Percentiles rank a stretch among this genome's conserved stretches.
Conservation (phyloP, 768 basidiomycete species). For the Boletus rex-veris region DNA sequence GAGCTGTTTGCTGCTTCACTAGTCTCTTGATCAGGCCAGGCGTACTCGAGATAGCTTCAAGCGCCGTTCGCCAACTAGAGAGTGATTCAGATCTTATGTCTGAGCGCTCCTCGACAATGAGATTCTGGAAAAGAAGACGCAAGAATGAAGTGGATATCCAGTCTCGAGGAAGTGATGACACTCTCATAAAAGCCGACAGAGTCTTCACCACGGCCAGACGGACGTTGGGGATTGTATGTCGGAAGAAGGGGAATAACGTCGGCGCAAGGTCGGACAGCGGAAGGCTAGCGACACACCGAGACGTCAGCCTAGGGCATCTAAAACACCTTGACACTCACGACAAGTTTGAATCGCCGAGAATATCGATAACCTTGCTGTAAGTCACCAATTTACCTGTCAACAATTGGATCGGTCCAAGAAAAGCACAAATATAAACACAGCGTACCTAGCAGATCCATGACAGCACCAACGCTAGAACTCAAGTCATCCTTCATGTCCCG, state of each 20-base stretch:
- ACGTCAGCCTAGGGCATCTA: constrained; percentile 4
- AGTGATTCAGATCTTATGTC: constrained; percentile 80
- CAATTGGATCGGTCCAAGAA: constrained; percentile 4
- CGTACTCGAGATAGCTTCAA: constrained; percentile 49
- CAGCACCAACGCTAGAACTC: constrained; percentile 92
- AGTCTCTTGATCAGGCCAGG: constrained; percentile 50
- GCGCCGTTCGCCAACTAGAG: constrained; percentile 67
- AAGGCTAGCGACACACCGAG: constrained; percentile 41
- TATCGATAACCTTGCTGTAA: constrained; percentile 71
- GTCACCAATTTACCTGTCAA: constrained; percentile 74
- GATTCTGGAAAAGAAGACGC: constrained; percentile 87
- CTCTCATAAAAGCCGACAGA: constrained; percentile 79
- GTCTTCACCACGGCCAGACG: constrained; percentile 91
- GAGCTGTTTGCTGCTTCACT: constrained; percentile 54
- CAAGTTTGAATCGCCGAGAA: constrained; percentile 62
- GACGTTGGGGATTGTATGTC: constrained; percentile 92
- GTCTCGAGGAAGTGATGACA: constrained; percentile 65
- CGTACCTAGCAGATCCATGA: constrained; percentile 94
- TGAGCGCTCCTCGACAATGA: constrained; percentile 83
- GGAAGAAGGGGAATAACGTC: constrained; percentile 92
- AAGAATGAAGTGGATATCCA: constrained; percentile 82
- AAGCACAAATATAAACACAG: constrained; percentile 11
- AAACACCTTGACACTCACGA: constrained; percentile 52
- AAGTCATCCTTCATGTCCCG: constrained; percentile 94
- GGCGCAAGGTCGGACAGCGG: constrained; percentile 81